These are phyloP conservation scores for Bryopsis sp. DNA, from an alignment of 139 green algal genomes.

Conservation along the genomic window DNA sequence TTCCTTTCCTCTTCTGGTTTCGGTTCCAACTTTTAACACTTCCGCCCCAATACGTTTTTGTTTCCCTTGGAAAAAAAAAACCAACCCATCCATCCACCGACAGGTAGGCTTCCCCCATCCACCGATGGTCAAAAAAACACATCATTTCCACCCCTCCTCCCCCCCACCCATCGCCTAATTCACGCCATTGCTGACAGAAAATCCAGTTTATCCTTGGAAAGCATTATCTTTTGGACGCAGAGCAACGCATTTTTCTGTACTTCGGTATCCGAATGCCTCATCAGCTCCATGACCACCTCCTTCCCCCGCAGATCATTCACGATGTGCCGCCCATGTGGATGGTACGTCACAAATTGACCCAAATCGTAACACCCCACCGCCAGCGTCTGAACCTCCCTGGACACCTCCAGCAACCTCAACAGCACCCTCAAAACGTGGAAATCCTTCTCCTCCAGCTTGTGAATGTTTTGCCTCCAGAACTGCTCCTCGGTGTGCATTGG, in stretches of 20 bases:
- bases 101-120: too few relatives aligned
- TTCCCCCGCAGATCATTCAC: slow-evolving; percentile 81
- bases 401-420: slow-evolving; percentile 78
- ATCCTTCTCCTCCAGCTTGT: slow-evolving; percentile 85
- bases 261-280: slow-evolving; percentile 78
- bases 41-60: too few relatives aligned
- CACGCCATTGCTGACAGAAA: slow-evolving; percentile 12
- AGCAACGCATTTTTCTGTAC: slow-evolving; percentile 90
- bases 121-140: too few relatives aligned
- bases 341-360: slow-evolving; percentile 74
- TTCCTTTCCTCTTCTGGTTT: too few relatives aligned
- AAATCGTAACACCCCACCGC: slow-evolving; percentile 86
- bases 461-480: slow-evolving; percentile 72
- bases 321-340: slow-evolving; percentile 66
- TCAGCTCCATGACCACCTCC: slow-evolving; percentile 86
- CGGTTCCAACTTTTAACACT: too few relatives aligned
- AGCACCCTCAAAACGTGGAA: slow-evolving; percentile 83
- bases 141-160: too few relatives aligned
- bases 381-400: slow-evolving; percentile 65
- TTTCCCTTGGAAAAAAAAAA: too few relatives aligned
- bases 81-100: too few relatives aligned
- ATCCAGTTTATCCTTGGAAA: slow-evolving; percentile 67
- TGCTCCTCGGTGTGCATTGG: slow-evolving; percentile 71
- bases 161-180: too few relatives aligned
- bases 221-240: slow-evolving; percentile 88